Evolutionary conservation across 2,329 filamentous ascomycete genomes (phyloP), one percentile per base, ranked within the genome.

Genomic region (Xylariales sp.): DNA sequence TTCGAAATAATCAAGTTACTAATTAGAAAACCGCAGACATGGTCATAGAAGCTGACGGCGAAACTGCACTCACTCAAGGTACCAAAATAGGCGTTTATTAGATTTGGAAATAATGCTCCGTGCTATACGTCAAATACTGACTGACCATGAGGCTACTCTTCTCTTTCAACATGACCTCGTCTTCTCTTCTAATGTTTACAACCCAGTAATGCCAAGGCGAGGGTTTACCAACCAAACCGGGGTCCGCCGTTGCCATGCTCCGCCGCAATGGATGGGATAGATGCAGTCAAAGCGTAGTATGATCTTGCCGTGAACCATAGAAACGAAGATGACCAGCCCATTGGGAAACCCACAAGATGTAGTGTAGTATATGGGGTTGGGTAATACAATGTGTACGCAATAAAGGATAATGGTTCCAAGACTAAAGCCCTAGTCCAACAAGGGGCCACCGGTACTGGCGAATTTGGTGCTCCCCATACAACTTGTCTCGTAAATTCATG

Each of bases 371-470:
- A 58, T 23, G 56, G 57, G 65, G 58, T 50, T 32, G 62, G 58
- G 70, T 71, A 74, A 74, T 74, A 76, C 74, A 76, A 71, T 65
- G 23, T 72, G 67, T 73, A 76, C 48, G 49, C 56, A 69, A 10
- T 65, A 69, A 65, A 69, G 67, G 28, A 52, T 36, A 66, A 30
- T 67, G 54, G 56, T 70, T 60, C 65, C 66, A 71, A 68, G 64
- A 73, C 63, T 68, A 61, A 64, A 69, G 64, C 53, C 57, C 48
- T 67, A 67, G 16, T 69, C 70, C 66, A 72, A 74, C 68, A 71
- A 62, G 64, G 67, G 57, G 54, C 41, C 46, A 54, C 54, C 23
- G 60, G 54, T 45, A 10, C 48, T 58, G 50, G 39, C 36, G 18
- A 50, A 32, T 54, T 56, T 36, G 53, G 28, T 50, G 41, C 41